A percentile compares a stretch with the other conserved stretches of the same genome.
Evolutionary conservation across 352 stramenopile genomes (phyloP).

Genomic region (Globisporangium cylindrosporum): DNA sequence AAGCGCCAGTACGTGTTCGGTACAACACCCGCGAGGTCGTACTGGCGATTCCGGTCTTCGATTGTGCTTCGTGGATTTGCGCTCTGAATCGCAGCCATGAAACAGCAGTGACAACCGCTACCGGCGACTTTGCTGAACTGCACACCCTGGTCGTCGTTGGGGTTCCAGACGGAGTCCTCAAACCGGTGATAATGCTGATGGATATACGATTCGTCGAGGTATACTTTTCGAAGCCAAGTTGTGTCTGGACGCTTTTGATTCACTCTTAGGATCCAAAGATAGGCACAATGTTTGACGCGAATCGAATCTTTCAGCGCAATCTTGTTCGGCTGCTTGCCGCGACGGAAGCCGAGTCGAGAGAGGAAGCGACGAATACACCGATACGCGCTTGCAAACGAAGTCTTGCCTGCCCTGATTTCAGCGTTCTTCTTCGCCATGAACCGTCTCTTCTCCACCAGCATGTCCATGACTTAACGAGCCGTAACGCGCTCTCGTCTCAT

Average conservation of each 20-base stretch:
- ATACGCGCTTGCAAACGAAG: slow-evolving; percentile 4
- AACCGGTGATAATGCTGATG: slow-evolving; percentile 3
- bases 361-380: background rate
- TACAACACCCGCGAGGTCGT: background rate
- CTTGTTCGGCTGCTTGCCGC: background rate
- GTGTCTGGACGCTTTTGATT: background rate
- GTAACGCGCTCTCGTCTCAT: background rate
- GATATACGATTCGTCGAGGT: slow-evolving; percentile 2
- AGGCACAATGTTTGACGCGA: background rate
- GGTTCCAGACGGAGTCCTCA: slow-evolving; percentile 1
- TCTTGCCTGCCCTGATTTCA: background rate
- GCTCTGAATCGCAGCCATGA: slow-evolving; percentile 2
- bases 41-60: background rate
- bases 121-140: background rate
- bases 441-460: background rate
- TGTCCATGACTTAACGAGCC: background rate
- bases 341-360: background rate
- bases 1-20: slow-evolving; percentile 4
- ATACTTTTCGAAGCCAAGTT: background rate
- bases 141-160: slow-evolving; percentile 2
- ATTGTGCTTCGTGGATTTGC: background rate
- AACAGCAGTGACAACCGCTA: background rate
- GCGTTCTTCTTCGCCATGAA: background rate
- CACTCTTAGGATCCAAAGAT: background rate
- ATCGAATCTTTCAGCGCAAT: slow-evolving; percentile 9